Percentiles rank a stretch among this genome's conserved stretches.
Conservation (phyloP, 257 asterid genomes). For the Forsythia suspensa region DNA sequence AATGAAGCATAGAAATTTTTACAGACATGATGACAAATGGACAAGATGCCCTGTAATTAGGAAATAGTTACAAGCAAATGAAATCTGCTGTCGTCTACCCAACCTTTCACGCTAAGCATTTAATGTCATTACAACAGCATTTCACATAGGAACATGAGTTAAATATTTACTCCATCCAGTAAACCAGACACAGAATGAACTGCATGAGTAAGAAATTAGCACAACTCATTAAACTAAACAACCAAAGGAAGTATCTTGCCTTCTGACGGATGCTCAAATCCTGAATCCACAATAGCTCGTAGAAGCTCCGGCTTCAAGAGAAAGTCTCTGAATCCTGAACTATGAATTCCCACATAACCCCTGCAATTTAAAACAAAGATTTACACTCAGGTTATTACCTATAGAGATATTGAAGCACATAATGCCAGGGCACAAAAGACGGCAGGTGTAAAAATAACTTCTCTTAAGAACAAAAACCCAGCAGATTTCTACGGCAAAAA, state of each 20-base stretch:
- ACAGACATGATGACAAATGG: background rate
- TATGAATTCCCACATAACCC: conserved; percentile 64
- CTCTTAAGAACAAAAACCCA: background rate
- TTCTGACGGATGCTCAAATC: conserved; percentile 68
- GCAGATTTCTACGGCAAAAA: background rate
- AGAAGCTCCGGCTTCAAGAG: conserved; percentile 60
- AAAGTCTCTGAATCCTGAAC: conserved; percentile 63
- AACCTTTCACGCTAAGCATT: background rate
- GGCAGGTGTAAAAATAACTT: background rate
- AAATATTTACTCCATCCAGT: background rate
- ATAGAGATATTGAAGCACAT: background rate
- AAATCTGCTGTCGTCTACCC: background rate
- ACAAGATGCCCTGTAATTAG: background rate
- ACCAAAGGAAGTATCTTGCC: conserved; percentile 29
- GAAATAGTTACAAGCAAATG: conserved; percentile 4
- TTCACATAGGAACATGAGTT: background rate
- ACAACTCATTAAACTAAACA: background rate
- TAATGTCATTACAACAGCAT: background rate
- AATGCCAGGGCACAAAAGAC: background rate
- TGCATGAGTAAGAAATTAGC: background rate
- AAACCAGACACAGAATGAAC: background rate
- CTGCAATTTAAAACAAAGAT: conserved; percentile 23
- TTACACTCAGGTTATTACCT: background rate
- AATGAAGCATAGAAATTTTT: background rate
- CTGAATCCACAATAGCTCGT: conserved; percentile 63